Conservation (phyloP, 352 stramenopile species). For the Pythium periplocum region DNA sequence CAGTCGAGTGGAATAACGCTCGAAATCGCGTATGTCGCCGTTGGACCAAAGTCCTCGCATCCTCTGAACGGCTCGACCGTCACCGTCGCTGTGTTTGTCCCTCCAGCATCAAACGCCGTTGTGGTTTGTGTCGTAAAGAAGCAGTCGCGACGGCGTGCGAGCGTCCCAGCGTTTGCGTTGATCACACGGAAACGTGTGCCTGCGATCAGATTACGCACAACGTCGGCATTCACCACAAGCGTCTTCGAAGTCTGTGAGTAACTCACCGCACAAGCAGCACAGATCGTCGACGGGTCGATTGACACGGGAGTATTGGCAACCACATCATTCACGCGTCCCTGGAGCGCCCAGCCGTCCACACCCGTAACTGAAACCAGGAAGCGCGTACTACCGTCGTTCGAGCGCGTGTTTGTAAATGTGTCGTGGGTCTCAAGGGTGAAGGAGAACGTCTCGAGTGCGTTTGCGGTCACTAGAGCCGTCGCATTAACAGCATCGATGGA, state of each 20-base stretch:
- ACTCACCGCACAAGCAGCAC: slow-evolving; percentile 42
- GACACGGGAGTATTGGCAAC: slow-evolving; percentile 25
- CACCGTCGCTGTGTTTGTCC: slow-evolving; percentile 19
- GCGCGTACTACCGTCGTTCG: slow-evolving; percentile 73
- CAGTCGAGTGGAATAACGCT: slow-evolving; percentile 47
- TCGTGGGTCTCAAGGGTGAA: slow-evolving; percentile 86
- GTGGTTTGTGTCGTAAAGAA: slow-evolving; percentile 61
- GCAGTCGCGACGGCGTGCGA: slow-evolving; percentile 48
- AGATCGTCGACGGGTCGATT: slow-evolving; percentile 49
- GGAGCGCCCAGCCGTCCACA: slow-evolving; percentile 75
- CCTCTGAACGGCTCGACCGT: slow-evolving; percentile 45
- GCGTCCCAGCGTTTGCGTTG: slow-evolving; percentile 48
- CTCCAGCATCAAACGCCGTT: slow-evolving; percentile 20
- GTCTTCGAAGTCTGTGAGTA: slow-evolving; percentile 37
- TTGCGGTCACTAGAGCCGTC: slow-evolving; percentile 22
- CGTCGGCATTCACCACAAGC: slow-evolving; percentile 51
- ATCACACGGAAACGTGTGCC: slow-evolving; percentile 63
- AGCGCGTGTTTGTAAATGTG: slow-evolving; percentile 71
- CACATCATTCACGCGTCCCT: slow-evolving; percentile 85
- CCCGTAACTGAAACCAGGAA: slow-evolving; percentile 87
- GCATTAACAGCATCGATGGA: slow-evolving; percentile 55
- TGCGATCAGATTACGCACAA: slow-evolving; percentile 45
- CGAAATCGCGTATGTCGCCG: slow-evolving; percentile 39
- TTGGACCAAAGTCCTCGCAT: slow-evolving; percentile 40
- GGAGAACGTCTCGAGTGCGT: slow-evolving; percentile 36